These are phyloP conservation scores for Zygosaccharomyces siamensis DNA, from an alignment of 805 yeast genomes.

Conservation along the genomic window DNA sequence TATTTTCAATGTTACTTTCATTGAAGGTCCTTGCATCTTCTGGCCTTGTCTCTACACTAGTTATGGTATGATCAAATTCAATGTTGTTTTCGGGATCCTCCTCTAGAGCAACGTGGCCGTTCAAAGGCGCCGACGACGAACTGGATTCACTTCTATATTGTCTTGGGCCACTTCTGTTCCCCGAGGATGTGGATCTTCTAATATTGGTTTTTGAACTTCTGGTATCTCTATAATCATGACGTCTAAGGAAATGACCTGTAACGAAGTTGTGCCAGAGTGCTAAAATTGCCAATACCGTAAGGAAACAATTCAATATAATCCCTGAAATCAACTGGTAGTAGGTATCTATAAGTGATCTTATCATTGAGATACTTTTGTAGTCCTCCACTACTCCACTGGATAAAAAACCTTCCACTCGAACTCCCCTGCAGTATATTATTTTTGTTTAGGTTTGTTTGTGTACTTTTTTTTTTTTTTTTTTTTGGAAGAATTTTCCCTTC, in stretches of 20 bases:
- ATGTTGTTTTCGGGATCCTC: slow-evolving; percentile 26
- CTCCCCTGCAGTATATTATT: not conserved
- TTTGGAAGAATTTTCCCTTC: not conserved
- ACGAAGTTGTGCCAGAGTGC: slow-evolving; percentile 32
- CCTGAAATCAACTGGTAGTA: slow-evolving; percentile 14
- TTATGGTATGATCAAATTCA: slow-evolving; percentile 30
- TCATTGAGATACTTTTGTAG: not conserved
- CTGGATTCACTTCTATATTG: slow-evolving; percentile 16
- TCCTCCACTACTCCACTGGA: not conserved
- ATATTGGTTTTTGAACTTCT: slow-evolving; percentile 25
- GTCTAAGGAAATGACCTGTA: slow-evolving; percentile 23
- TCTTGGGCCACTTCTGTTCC: not conserved
- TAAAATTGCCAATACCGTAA: slow-evolving; percentile 25
- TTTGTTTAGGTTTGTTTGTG: not conserved
- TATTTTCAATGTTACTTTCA: slow-evolving; percentile 7
- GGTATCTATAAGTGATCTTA: slow-evolving; percentile 8
- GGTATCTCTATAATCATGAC: slow-evolving; percentile 29
- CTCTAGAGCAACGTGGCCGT: slow-evolving; percentile 13
- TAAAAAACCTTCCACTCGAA: not conserved
- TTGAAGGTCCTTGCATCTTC: slow-evolving; percentile 8
- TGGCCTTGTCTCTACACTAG: slow-evolving; percentile 18
- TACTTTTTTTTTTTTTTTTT: not conserved
- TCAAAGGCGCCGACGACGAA: slow-evolving; percentile 21
- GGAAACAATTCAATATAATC: slow-evolving; percentile 21
- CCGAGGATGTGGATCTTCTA: slow-evolving; percentile 7